These are phyloP conservation scores for Lichtheimia ornata DNA, from an alignment of 371 early-diverging fungal genomes.

Conservation along the genomic window DNA sequence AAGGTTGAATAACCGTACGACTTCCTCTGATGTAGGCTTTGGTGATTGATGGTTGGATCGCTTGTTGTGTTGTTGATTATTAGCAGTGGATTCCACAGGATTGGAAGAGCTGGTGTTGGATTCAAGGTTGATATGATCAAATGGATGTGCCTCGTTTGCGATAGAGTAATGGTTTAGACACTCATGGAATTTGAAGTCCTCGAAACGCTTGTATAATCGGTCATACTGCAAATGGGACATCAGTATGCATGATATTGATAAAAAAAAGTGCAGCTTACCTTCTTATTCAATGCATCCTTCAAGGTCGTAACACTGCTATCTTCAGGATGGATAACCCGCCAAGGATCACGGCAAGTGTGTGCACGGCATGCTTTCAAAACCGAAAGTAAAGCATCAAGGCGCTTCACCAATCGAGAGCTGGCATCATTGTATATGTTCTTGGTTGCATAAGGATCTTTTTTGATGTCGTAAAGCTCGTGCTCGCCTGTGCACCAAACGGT, in stretches of 20 bases:
- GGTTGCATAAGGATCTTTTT: conserved; percentile 62
- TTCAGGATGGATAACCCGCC: conserved; percentile 49
- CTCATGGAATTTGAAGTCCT: conserved; percentile 30
- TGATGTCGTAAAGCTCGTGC: conserved; percentile 60
- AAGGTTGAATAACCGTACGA: conserved; percentile 18
- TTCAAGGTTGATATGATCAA: background rate
- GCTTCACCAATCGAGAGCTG: conserved; percentile 33
- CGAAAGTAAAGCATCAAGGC: conserved; percentile 60
- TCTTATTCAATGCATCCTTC: conserved; percentile 31
- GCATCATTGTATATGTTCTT: conserved; percentile 40
- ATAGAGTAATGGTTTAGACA: conserved; percentile 27
- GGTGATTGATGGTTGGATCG: too few species aligned
- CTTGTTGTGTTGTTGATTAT: too few species aligned
- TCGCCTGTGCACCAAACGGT: conserved; percentile 68
- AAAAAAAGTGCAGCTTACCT: conserved; percentile 7
- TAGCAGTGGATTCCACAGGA: too few species aligned
- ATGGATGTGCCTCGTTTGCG: background rate
- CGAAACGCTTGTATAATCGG: conserved; percentile 28
- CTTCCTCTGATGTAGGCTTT: background rate
- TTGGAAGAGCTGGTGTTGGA: too few species aligned
- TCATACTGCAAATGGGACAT: conserved; percentile 23
- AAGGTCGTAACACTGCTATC: conserved; percentile 27
- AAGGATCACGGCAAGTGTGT: conserved; percentile 62
- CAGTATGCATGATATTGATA: background rate
- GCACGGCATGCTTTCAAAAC: conserved; percentile 59